phyloP scores from a whole-genome alignment of 208 protist genomes.

The Naegleria lovaniensis region DNA sequence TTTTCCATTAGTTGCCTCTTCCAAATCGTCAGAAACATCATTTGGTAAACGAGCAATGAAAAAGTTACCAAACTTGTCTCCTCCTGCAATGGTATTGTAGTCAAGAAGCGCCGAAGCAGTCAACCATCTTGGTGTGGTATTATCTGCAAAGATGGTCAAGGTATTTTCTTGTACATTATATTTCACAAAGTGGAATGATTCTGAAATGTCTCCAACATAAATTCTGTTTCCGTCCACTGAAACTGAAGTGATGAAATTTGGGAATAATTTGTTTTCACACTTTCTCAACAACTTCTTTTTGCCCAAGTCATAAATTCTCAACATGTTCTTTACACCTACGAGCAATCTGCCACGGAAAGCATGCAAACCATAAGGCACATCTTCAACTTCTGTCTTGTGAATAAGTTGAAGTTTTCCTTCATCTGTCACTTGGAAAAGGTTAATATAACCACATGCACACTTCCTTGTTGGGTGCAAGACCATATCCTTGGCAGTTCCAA shows the following conservation, averaged over 20 bases:
- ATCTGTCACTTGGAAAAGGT: slow-evolving; percentile 32
- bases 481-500: slow-evolving; percentile 52
- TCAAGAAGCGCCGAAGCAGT: slow-evolving; percentile 55
- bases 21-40: slow-evolving; percentile 46
- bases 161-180: slow-evolving; percentile 57
- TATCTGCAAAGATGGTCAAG: slow-evolving; percentile 72
- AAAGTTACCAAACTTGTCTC: slow-evolving; percentile 81
- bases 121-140: slow-evolving; percentile 61
- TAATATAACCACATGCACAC: slow-evolving; percentile 29
- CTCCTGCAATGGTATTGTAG: slow-evolving; percentile 67
- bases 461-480: slow-evolving; percentile 21
- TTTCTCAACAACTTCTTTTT: slow-evolving; percentile 72
- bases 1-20: slow-evolving; percentile 38
- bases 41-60: slow-evolving; percentile 59
- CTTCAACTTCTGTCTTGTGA: slow-evolving; percentile 66
- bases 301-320: slow-evolving; percentile 76
- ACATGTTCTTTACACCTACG: slow-evolving; percentile 51
- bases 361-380: slow-evolving; percentile 55
- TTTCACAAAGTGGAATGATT: slow-evolving; percentile 66
- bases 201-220: slow-evolving; percentile 57
- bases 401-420: slow-evolving; percentile 41
- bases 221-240: slow-evolving; percentile 57
- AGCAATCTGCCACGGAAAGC: slow-evolving; percentile 62
- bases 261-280: slow-evolving; percentile 67
- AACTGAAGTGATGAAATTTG: slow-evolving; percentile 58